phyloP scores from a whole-genome alignment of 495 filamentous ascomycete species.

The Xylaria grammica region DNA sequence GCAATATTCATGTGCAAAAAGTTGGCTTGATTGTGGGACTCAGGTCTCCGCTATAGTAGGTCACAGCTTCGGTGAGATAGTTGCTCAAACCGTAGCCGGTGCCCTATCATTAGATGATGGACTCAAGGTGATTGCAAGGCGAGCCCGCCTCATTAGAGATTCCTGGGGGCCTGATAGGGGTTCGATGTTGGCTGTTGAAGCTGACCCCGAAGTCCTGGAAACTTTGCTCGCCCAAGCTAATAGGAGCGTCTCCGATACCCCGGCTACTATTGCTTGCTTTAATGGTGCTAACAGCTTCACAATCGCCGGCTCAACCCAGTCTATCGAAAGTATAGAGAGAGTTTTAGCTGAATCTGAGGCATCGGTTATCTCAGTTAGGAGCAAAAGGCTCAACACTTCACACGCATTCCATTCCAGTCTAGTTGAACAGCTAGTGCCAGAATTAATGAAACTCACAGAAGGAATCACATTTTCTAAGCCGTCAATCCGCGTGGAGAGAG shows the following conservation, averaged over 20 bases:
- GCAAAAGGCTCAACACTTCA: constrained; percentile 46
- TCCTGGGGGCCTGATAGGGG: constrained; percentile 50
- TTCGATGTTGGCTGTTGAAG: constrained; percentile 54
- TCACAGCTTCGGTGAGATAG: constrained; percentile 59
- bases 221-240: too few relatives aligned
- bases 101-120: constrained; percentile 43
- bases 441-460: neutral
- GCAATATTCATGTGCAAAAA: constrained; percentile 53
- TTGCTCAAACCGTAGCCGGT: constrained; percentile 49
- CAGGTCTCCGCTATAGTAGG: constrained; percentile 45
- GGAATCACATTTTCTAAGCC: neutral
- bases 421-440: constrained; percentile 30
- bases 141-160: constrained; percentile 46
- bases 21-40: constrained; percentile 55
- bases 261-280: constrained; percentile 54
- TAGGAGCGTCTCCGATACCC: too few relatives aligned
- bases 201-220: constrained; percentile 26
- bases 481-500: neutral
- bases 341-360: constrained; percentile 19
- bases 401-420: constrained; percentile 51
- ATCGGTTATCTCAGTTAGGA: too few relatives aligned
- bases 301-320: constrained; percentile 44
- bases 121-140: constrained; percentile 43
- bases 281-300: constrained; percentile 56
- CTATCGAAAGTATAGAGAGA: constrained; percentile 38